These are phyloP conservation scores for Tulasnella sp. DNA, from an alignment of 768 basidiomycete genomes.

Conservation along the genomic window DNA sequence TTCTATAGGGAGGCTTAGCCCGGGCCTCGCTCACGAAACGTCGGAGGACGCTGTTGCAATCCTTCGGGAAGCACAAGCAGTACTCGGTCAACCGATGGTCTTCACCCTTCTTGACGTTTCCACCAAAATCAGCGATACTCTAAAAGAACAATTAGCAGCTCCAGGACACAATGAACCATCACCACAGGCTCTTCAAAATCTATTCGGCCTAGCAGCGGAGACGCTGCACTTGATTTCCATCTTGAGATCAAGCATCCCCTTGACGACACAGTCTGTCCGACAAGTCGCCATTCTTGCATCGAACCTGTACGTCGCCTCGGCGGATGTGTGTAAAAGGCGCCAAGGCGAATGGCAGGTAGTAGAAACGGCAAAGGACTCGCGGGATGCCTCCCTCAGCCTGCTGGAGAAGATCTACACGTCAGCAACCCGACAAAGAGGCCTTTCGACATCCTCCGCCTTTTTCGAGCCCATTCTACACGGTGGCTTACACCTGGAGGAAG, in stretches of 20 bases:
- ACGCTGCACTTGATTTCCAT: neutral
- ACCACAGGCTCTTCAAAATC: neutral
- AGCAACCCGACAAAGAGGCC: neutral
- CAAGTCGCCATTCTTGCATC: neutral
- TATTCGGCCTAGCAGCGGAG: neutral
- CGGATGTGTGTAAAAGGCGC: neutral
- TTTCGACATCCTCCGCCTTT: neutral
- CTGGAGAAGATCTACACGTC: neutral
- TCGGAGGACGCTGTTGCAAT: neutral
- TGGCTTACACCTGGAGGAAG: neutral
- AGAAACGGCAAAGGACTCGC: neutral
- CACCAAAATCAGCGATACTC: neutral
- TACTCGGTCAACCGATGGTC: conserved; percentile 12
- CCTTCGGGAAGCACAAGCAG: neutral
- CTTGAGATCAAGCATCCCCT: neutral
- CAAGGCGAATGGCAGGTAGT: neutral
- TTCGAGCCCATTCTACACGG: neutral
- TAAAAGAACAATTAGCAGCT: neutral
- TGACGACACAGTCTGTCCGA: neutral
- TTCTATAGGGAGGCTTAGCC: neutral
- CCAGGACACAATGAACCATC: neutral
- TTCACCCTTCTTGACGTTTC: neutral
- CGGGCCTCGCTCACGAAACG: neutral
- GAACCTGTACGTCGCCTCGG: neutral
- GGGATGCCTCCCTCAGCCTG: conserved; percentile 2